Conservation (phyloP, 2,329 filamentous ascomycete genomes). For the Claviceps pazoutovae region DNA sequence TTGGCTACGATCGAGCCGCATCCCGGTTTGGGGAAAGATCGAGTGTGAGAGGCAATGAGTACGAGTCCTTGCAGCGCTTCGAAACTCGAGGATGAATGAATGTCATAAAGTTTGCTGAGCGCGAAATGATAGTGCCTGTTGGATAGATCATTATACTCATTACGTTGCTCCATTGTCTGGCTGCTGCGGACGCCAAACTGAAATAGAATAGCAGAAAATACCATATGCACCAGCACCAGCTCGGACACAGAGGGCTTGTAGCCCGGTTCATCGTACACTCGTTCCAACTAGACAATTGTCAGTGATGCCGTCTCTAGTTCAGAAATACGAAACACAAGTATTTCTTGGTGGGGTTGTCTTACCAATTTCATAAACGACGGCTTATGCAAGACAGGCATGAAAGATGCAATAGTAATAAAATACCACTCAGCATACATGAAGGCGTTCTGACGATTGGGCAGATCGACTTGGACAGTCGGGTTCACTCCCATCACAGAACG, state of each 20-base stretch:
- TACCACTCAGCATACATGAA: conserved; percentile 62
- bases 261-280: conserved; percentile 55
- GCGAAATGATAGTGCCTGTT: conserved; percentile 70
- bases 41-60: conserved; percentile 57
- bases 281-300: conserved; percentile 31
- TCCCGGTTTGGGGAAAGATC: conserved; percentile 67
- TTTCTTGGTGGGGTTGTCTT: conserved; percentile 15
- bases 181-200: conserved; percentile 62
- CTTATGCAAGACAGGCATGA: conserved; percentile 64
- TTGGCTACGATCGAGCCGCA: conserved; percentile 56
- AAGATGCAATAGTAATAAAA: conserved; percentile 57
- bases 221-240: conserved; percentile 60
- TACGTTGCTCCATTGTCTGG: conserved; percentile 37
- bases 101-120: conserved; percentile 51
- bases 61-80: conserved; percentile 59
- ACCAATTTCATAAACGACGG: conserved; percentile 58
- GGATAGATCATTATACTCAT: conserved; percentile 47
- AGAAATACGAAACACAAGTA: not conserved
- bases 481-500: conserved; percentile 50
- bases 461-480: conserved; percentile 37
- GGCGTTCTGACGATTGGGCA: conserved; percentile 52
- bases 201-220: conserved; percentile 65
- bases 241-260: conserved; percentile 52
- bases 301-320: not conserved
- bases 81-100: conserved; percentile 47